These are phyloP conservation scores for Podospora pseudopauciseta DNA, from an alignment of 495 filamentous ascomycete genomes.

Conservation along the genomic window DNA sequence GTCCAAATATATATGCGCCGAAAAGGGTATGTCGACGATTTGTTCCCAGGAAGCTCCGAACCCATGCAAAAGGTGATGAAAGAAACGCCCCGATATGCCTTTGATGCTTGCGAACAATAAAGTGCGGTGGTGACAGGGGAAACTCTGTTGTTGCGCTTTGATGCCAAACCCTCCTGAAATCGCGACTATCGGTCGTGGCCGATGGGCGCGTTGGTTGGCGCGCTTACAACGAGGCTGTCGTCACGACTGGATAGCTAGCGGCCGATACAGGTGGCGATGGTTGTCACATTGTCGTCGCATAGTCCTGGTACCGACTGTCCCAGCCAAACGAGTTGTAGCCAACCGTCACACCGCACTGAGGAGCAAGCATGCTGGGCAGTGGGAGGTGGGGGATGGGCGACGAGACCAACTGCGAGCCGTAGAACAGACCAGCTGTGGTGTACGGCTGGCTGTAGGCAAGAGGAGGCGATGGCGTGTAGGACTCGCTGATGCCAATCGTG, in stretches of 20 bases:
- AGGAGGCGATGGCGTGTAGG: slow-evolving; percentile 65
- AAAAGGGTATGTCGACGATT: slow-evolving; percentile 22
- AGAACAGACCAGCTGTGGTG: slow-evolving; percentile 61
- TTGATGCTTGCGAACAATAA: slow-evolving; percentile 24
- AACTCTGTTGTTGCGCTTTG: slow-evolving; percentile 17
- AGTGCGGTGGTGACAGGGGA: slow-evolving; percentile 10
- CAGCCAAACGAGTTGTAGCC: slow-evolving; percentile 77
- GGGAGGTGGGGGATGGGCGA: slow-evolving; percentile 76
- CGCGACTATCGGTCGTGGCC: slow-evolving; percentile 2
- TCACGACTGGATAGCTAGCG: slow-evolving; percentile 40
- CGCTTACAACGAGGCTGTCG: slow-evolving; percentile 32
- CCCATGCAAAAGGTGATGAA: slow-evolving; percentile 34
- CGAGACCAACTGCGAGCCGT: slow-evolving; percentile 57
- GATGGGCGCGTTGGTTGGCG: slow-evolving; percentile 12
- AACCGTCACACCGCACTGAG: slow-evolving; percentile 73
- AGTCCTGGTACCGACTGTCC: slow-evolving; percentile 61
- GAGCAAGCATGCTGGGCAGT: slow-evolving; percentile 83
- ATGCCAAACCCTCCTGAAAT: neutral
- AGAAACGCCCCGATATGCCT: slow-evolving; percentile 37
- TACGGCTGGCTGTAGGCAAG: slow-evolving; percentile 78
- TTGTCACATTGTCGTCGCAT: slow-evolving; percentile 63
- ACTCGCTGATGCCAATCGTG: slow-evolving; percentile 67
- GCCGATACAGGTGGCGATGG: slow-evolving; percentile 37
- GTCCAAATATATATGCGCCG: slow-evolving; percentile 21
- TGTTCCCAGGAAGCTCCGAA: slow-evolving; percentile 37